These are phyloP conservation scores for Omphalea diandra DNA, from an alignment of 441 rosid genomes.

Conservation along the genomic window DNA sequence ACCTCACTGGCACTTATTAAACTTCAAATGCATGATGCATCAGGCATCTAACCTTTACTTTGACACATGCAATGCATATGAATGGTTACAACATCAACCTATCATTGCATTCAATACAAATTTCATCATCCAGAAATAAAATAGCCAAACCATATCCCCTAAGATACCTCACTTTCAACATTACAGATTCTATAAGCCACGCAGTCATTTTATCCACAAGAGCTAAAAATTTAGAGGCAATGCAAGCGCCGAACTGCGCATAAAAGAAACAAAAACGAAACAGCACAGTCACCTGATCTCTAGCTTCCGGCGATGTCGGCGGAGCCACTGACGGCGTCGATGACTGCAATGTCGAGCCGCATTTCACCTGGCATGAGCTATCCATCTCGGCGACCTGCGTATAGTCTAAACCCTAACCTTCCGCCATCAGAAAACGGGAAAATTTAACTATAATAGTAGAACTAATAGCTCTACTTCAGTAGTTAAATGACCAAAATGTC, in stretches of 20 bases:
- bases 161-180: no score
- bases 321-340: constrained; percentile 28
- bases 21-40: background rate
- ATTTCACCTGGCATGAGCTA: constrained; percentile 38
- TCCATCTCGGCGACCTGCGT: constrained; percentile 37
- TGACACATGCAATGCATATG: background rate
- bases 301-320: constrained; percentile 34
- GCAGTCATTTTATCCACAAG: background rate
- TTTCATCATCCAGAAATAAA: background rate
- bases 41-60: background rate
- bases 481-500: background rate
- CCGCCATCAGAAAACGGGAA: constrained; percentile 24
- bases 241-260: background rate
- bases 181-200: no score
- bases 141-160: no score
- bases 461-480: background rate
- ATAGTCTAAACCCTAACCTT: constrained; percentile 28
- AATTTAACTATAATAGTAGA: background rate
- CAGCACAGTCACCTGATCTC: constrained; percentile 30
- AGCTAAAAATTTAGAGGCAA: background rate
- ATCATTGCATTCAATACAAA: background rate
- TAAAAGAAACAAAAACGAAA: background rate
- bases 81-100: background rate
- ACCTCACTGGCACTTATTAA: background rate
- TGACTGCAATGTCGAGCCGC: constrained; percentile 34